Base-by-base conservation (phyloP, 208 protist species). In the Tetramitus jugosus region DNA sequence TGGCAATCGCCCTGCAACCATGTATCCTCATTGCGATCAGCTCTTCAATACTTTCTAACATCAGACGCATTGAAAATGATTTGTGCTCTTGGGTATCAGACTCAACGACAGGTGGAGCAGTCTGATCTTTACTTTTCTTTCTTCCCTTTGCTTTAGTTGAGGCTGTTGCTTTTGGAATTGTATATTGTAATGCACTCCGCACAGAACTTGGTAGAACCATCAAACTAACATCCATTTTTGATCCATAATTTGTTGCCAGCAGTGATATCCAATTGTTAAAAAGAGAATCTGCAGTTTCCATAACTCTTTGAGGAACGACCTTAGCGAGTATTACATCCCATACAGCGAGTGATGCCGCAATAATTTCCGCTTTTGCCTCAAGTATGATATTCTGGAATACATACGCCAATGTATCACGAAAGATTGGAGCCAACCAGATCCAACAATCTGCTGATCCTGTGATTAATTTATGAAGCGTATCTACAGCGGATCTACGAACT, bases 301-400 rank as follows among this genome's bases (percentile, higher is more conserved):
- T 14, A 17, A 49, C 4, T 17, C 14, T 49, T 49, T 49, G 8
- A 17, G 4, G 4, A 17, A 17, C 45, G 14, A 49, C 45, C 4
- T 17, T 49, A 14, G 17, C 10, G 3, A 76, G 3, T 3, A 76
- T 43, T 40, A 3, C 6, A 35, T 45, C 1, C 84, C 84, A 87
- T 40, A 84, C 62, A 2, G 10, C 35, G 1, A 80, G 29, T 6
- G 81, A 79, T 10, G 49, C 13, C 0, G 79, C 81, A 4, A 85
- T 26, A 31, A 88, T 82, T 26, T 80, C 79, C 0, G 61, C 43
- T 6, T 76, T 76, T 23, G 80, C 61, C 39, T 88, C 85, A 0
- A 87, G 40, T 7, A 88, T 33, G 0, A 88, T 61, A 46, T 87
- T 87, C 33, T 85, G 79, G 49, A 88, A 88, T 0, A 84, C 35